phyloP scores from a whole-genome alignment of 352 stramenopile species.

The Pilasporangium apinafurcum region DNA sequence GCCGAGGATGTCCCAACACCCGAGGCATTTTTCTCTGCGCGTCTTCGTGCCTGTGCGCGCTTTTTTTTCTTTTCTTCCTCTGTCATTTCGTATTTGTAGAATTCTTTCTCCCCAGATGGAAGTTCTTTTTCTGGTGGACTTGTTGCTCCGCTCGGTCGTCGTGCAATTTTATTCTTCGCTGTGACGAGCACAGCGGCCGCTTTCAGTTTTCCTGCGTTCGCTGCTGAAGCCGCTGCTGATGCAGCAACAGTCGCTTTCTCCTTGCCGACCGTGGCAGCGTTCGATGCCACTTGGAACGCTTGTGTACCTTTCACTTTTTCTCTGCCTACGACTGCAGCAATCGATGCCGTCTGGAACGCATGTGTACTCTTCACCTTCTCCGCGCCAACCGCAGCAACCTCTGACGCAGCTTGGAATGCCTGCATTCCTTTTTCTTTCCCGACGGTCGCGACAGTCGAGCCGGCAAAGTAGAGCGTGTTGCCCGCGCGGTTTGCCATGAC shows the following conservation, averaged over 20 bases:
- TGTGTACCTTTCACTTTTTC: conserved; percentile 55
- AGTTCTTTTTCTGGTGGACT: conserved; percentile 14
- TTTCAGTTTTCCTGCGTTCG: conserved; percentile 43
- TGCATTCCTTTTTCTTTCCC: conserved; percentile 40
- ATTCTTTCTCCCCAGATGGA: conserved; percentile 52
- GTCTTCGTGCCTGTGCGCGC: conserved; percentile 52
- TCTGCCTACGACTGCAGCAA: conserved; percentile 30
- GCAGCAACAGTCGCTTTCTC: conserved; percentile 41
- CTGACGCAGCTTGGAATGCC: conserved; percentile 16
- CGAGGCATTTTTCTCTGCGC: conserved; percentile 53
- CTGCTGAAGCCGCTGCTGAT: conserved; percentile 31
- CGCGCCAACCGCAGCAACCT: conserved; percentile 13
- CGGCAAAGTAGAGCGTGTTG: conserved; percentile 66
- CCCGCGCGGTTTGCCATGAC: conserved; percentile 66
- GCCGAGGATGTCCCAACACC: conserved; percentile 4
- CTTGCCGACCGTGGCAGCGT: conserved; percentile 43
- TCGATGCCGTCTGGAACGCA: conserved; percentile 46
- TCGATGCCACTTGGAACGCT: conserved; percentile 29
- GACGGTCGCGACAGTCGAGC: conserved; percentile 32
- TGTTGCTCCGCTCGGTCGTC: conserved; percentile 14
- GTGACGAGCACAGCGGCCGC: conserved; percentile 41
- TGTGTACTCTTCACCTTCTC: conserved; percentile 44
- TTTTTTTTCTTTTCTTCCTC: conserved; percentile 74
- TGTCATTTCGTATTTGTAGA: conserved; percentile 81
- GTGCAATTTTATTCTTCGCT: conserved; percentile 51